Conservation (phyloP, 176 grass and related monocot species). For the Raddia distichophylla region DNA sequence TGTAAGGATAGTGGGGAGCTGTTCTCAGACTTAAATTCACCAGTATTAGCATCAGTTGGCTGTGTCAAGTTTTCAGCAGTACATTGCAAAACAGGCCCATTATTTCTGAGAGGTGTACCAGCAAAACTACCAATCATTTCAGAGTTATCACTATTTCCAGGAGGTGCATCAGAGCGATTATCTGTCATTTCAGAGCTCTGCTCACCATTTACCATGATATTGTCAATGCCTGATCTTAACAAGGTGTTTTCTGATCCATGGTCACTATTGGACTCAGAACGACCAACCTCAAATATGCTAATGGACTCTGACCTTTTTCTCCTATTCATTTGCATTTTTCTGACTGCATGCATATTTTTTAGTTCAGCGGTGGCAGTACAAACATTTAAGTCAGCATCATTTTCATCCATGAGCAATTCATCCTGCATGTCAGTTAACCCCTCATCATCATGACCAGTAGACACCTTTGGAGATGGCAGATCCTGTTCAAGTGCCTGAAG, state of each 20-base stretch:
- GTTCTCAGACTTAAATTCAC: slow-evolving; percentile 39
- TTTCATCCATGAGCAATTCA: slow-evolving; percentile 18
- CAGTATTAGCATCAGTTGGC: slow-evolving; percentile 25
- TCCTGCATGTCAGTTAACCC: slow-evolving; percentile 27
- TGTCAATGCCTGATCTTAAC: slow-evolving; percentile 43
- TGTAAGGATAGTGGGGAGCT: slow-evolving; percentile 32
- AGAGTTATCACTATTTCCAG: slow-evolving; percentile 27
- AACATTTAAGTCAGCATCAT: slow-evolving; percentile 19
- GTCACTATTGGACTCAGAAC: slow-evolving; percentile 40
- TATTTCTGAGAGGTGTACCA: slow-evolving; percentile 16
- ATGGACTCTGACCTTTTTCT: slow-evolving; percentile 50
- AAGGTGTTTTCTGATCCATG: slow-evolving; percentile 36
- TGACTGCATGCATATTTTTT: slow-evolving; percentile 34
- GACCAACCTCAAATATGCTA: slow-evolving; percentile 43
- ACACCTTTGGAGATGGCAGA: slow-evolving; percentile 40
- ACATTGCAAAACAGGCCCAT: slow-evolving; percentile 14
- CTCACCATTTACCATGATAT: slow-evolving; percentile 37
- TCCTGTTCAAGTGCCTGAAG: slow-evolving; percentile 61
- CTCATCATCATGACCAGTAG: not conserved
- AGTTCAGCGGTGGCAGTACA: slow-evolving; percentile 5
- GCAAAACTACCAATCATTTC: slow-evolving; percentile 26
- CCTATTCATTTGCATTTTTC: slow-evolving; percentile 30
- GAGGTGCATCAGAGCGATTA: slow-evolving; percentile 21
- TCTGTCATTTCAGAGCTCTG: slow-evolving; percentile 29
- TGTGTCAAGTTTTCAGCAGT: not conserved